Evolutionary conservation across 2,329 filamentous ascomycete genomes (phyloP).

Genomic region (Plenodomus tracheiphilus): DNA sequence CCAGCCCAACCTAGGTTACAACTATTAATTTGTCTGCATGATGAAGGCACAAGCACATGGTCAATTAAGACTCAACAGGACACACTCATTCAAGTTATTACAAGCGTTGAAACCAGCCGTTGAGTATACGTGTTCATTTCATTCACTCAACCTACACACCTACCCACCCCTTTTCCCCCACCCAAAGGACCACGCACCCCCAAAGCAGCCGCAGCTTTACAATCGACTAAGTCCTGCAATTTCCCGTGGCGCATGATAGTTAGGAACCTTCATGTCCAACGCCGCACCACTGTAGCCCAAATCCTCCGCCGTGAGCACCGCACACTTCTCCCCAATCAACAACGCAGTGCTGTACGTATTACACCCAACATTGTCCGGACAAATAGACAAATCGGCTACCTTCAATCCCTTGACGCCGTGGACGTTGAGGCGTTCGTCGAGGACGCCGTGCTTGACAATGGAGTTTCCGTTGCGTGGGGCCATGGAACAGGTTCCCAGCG

Average conservation of each 20-base stretch:
- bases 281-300: slow-evolving; percentile 72
- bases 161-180: not conserved
- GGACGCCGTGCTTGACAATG: slow-evolving; percentile 77
- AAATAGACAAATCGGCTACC: slow-evolving; percentile 76
- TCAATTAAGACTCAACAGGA: no score
- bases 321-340: slow-evolving; percentile 75
- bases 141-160: not conserved
- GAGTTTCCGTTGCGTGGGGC: slow-evolving; percentile 75
- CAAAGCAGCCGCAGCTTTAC: no score
- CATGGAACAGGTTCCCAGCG: slow-evolving; percentile 72
- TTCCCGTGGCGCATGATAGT: slow-evolving; percentile 53
- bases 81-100: no score
- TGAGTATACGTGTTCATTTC: no score
- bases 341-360: slow-evolving; percentile 69
- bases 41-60: no score
- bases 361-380: slow-evolving; percentile 72
- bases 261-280: slow-evolving; percentile 74
- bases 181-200: not conserved
- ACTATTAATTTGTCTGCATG: no score
- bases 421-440: slow-evolving; percentile 77
- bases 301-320: slow-evolving; percentile 71
- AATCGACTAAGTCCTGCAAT: slow-evolving; percentile 47
- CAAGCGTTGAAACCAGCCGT: no score
- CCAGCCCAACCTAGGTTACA: no score
- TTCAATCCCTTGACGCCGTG: slow-evolving; percentile 77